Evolutionary conservation across 371 early-diverging fungal species (phyloP), one percentile per base, ranked within the genome.

Genomic region (Mortierella sp.): DNA sequence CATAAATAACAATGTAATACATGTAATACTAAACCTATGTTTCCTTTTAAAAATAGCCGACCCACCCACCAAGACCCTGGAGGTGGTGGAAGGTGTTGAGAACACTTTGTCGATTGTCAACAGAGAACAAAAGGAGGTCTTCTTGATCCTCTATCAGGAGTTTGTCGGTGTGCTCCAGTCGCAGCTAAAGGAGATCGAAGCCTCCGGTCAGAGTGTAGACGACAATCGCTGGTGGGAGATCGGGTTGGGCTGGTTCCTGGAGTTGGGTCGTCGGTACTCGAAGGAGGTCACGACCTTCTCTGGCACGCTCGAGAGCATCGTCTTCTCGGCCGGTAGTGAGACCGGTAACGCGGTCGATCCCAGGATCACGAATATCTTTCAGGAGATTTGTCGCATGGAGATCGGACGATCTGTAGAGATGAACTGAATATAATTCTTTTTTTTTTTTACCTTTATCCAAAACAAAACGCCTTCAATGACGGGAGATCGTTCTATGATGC

Each of bases 121-220:
- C 55, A 86, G 89, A 48, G 97, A 97, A 58, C 91, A 94, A 64
- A 91, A 89, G 69, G 93, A 95, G 64, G 90, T 92, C 5, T 91
- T 94, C 52, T 82, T 95, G 63, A 70, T 81, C 4, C 80, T 92
- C 14, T 90, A 92, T 69, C 89, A 92, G 81, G 86, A 86, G 73
- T 94, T 95, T 75, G 86, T 85, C 2, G 82, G 81, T 15, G 72
- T 87, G 9, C 78, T 94, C 17, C 79, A 83, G 57, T 75, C 79
- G 0, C 58, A 80, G 31, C 55, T 90, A 27, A 50, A 62, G 28
- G 72, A 66, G 19, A 79, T 85, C 17, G 75, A 81, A 4, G 67
- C 81, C n/a, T 64, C 72, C 6, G 78, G 72, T 31, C 84, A 84
- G 31, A 83, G 84, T 62, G 83, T 82, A 9, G 81, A 82, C 19